Evolutionary conservation across 1,139 yeast species (phyloP).

Genomic region (Debaryomycetaceae sp.): DNA sequence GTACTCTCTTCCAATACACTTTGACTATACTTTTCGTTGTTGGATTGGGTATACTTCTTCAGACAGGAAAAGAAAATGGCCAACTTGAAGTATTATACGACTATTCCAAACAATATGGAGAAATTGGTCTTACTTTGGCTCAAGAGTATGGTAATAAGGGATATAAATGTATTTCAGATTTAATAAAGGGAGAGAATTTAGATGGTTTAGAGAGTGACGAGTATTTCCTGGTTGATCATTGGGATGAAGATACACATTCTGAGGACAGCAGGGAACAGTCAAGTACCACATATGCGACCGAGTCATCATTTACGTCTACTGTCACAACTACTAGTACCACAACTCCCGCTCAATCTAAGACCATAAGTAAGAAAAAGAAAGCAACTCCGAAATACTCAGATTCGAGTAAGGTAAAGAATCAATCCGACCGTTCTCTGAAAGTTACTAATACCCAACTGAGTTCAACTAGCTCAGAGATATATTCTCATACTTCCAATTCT

Average conservation of each 20-base stretch:
- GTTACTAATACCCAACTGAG: too few relatives aligned
- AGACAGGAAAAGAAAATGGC: constrained; percentile 35
- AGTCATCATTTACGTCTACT: neutral
- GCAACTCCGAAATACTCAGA: too few relatives aligned
- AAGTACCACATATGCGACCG: neutral
- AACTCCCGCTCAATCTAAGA: neutral
- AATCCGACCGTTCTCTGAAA: too few relatives aligned
- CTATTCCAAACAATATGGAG: constrained; percentile 18
- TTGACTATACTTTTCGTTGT: constrained; percentile 45
- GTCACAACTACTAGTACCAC: neutral
- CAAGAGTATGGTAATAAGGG: constrained; percentile 26
- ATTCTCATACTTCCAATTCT: too few relatives aligned
- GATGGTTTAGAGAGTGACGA: constrained; percentile 25
- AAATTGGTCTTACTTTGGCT: constrained; percentile 21
- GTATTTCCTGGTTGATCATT: constrained; percentile 25
- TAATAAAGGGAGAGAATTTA: constrained; percentile 33
- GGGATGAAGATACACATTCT: constrained; percentile 13
- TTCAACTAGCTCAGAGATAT: too few relatives aligned
- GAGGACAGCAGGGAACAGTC: constrained; percentile 4
- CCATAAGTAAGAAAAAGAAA: too few relatives aligned
- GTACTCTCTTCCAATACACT: constrained; percentile 37
- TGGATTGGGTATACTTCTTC: constrained; percentile 45
- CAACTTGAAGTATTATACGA: constrained; percentile 25
- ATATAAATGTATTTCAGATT: constrained; percentile 24
- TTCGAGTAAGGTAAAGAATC: too few relatives aligned